Evolutionary conservation across 1,139 yeast genomes (phyloP), one percentile per base, ranked within the genome.

Genomic region (Candida sp.): DNA sequence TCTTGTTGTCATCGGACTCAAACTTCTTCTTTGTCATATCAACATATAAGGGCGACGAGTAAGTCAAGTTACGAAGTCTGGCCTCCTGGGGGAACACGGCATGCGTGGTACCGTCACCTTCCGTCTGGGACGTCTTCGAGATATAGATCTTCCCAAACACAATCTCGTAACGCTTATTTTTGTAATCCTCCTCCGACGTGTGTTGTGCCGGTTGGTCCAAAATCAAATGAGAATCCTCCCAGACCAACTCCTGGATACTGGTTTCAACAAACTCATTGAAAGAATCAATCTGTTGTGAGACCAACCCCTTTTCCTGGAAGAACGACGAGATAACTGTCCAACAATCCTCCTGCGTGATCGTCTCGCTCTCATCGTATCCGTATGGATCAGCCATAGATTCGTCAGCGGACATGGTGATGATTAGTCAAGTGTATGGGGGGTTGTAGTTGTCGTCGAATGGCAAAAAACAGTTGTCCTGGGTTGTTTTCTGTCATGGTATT

Each of bases 51-150:
- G 99, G 98, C 33, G 98, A 90, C 4, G 98, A 90, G 68, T 96
- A 96, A 0, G 99, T 96, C 72, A 96, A 81, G 68, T 94, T 94
- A 73, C 99, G 86, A 58, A 94, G 80, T 63, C 99, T 83, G 7
- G 99, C 99, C 70, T 96, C 99, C 72, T 96, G 99, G 8, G 99
- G 99, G 69, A 90, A 90, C 88, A 96, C 86, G 17, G 97, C 96
- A 63, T 92, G 96, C n/a, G 98, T 93, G 32, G 97, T 92, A 76
- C 99, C 99, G 74, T 96, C 99, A 32, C 98, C 97, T 76, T 96
- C 99, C 23, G 98, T 96, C 84, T 94, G 97, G 47, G 97, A 91
- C 40, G 99, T 99, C 64, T 94, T 90, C 39, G 98, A 92, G 60
- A 96, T 85, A 70, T 90, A 96, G 64, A 96, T 94, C 70, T 94